phyloP scores from a whole-genome alignment of 371 early-diverging fungal species.

The Mortierella sp. region DNA sequence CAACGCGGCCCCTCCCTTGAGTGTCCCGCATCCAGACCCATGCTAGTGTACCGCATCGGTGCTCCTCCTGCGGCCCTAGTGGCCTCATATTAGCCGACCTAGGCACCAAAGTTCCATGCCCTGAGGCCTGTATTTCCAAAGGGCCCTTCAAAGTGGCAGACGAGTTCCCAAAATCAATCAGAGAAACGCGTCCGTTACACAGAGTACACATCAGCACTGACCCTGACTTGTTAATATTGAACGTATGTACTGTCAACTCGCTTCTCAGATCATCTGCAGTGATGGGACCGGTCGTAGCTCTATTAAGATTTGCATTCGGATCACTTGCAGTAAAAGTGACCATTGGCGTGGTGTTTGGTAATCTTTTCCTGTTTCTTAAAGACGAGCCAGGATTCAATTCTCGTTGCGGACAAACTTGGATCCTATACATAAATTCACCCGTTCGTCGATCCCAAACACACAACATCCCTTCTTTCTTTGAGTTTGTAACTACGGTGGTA shows the following conservation, averaged over 20 bases:
- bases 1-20: constrained; percentile 3
- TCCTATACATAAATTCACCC: constrained; percentile 27
- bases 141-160: not conserved
- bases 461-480: constrained; percentile 31
- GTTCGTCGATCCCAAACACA: constrained; percentile 37
- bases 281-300: not conserved
- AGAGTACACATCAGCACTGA: constrained; percentile 40
- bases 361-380: not conserved
- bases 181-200: constrained; percentile 37
- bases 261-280: not conserved
- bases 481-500: constrained; percentile 36
- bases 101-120: not conserved
- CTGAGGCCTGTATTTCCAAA: not conserved
- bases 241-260: constrained; percentile 18
- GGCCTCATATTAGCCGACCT: not conserved
- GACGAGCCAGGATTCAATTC: not conserved
- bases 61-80: not conserved
- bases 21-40: constrained; percentile 28
- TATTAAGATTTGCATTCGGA: not conserved
- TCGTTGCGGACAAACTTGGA: constrained; percentile 14
- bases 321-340: constrained; percentile 2
- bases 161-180: constrained; percentile 21
- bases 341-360: not conserved
- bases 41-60: constrained; percentile 6
- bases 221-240: constrained; percentile 29